A percentile compares a stretch with the other conserved stretches of the same genome.
These are phyloP conservation scores for Diversispora eburnea DNA, from an alignment of 192 early-diverging fungal species.

Conservation along the genomic window DNA sequence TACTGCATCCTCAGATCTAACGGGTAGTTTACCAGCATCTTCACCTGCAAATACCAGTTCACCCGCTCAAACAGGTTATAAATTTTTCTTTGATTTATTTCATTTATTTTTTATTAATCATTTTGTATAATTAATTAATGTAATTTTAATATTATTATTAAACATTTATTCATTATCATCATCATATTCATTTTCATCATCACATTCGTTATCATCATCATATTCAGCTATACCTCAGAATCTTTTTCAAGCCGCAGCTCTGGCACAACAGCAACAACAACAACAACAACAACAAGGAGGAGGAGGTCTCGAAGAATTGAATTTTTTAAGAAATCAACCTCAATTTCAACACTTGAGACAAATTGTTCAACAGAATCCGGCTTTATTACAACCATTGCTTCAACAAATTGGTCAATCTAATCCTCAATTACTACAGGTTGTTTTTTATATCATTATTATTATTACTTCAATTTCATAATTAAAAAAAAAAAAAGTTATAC, in stretches of 20 bases:
- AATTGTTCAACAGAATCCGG: conserved; percentile 81
- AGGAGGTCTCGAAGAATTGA: conserved; percentile 44
- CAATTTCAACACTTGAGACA: conserved; percentile 92
- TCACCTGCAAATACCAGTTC: conserved; percentile 18
- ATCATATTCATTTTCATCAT: not conserved
- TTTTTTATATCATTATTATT: not conserved
- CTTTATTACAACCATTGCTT: conserved; percentile 80
- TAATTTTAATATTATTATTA: no score
- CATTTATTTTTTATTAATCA: not conserved
- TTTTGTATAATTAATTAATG: no score
- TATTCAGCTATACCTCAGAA: conserved; percentile 46
- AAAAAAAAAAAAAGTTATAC: no score
- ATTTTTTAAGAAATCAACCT: conserved; percentile 67
- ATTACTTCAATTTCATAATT: not conserved
- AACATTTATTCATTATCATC: no score
- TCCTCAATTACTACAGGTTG: conserved; percentile 72
- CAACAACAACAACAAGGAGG: conserved; percentile 28
- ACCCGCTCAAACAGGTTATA: conserved; percentile 32
- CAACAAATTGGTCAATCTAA: conserved; percentile 79
- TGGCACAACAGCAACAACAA: conserved; percentile 31
- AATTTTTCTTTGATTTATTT: not conserved
- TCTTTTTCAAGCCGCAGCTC: conserved; percentile 56
- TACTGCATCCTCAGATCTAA: conserved; percentile 30
- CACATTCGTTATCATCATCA: not conserved
- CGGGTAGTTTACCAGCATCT: conserved; percentile 30